Evolutionary conservation across 768 basidiomycete species (phyloP), one percentile per base, ranked within the genome.

Genomic region (Mycena polygramma): DNA sequence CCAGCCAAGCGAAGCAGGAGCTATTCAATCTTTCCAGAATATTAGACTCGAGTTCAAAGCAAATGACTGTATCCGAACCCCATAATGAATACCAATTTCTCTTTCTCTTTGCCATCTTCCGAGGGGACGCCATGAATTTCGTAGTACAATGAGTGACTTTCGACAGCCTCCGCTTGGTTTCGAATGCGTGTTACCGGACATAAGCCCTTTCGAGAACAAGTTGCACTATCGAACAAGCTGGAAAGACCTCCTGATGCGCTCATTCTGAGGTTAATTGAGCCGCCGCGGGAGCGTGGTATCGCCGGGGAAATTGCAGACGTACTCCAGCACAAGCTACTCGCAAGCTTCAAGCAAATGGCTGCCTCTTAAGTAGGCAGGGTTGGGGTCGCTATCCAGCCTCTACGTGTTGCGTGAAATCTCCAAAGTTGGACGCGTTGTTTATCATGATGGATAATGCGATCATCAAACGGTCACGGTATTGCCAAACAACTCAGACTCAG

Each of bases 131-230:
- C 94, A 78, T 96, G 94, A 48, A 90, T 86, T 24, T 94, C 93
- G 71, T 86, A 95, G 79, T 95, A 96, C 2, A 95, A 82, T 0
- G 92, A 92, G 75, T 94, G 92, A 58, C 87, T 90, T 75, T 92
- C 88, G 4, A 90, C 69, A 0, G 85, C 78, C 59, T 84, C 69
- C 4, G 79, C 60, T 73, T 90, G 85, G 15, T 83, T 79, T 26
- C 67, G 53, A 15, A 68, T 48, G 13, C 48, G 59, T 37, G 67
- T 62, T 20, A 94, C 90, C 2, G 92, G 92, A 75, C 93, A 95
- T 14, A 93, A 83, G 10, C 94, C 94, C 57, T 90, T 91, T 24
- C 89, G 86, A 6, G 86, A 81, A 74, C 90, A 90, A 3, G 93
- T 94, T 0, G 78, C 59, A 0, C 88, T 81, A 74, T 90, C 85